Evolutionary conservation across 257 asterid species (phyloP).

Genomic region (Nicotiana obtusifolia): DNA sequence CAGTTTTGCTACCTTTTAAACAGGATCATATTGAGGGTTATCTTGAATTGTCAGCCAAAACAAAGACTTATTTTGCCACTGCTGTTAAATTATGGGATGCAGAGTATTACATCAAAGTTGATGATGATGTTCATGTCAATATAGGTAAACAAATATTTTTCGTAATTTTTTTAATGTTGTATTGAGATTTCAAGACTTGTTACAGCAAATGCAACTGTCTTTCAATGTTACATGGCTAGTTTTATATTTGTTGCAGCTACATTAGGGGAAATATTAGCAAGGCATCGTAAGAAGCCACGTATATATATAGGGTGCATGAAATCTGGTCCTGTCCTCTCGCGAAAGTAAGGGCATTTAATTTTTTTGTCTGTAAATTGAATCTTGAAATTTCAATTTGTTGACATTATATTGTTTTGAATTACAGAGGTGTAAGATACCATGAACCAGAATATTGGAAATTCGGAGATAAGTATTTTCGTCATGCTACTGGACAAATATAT

Average conservation of each 20-base stretch:
- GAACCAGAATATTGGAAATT: conserved; percentile 95
- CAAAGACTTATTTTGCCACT: conserved; percentile 69
- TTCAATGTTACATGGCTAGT: background rate
- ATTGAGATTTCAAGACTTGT: background rate
- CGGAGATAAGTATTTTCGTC: conserved; percentile 94
- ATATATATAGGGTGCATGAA: conserved; percentile 87
- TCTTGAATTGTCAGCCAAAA: conserved; percentile 92
- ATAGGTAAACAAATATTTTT: conserved; percentile 41
- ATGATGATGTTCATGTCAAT: conserved; percentile 90
- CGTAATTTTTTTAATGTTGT: background rate
- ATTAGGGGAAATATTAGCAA: conserved; percentile 71
- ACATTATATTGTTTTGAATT: background rate
- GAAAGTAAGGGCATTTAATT: conserved; percentile 37
- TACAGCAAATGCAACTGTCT: background rate
- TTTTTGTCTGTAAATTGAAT: background rate
- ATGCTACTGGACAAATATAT: conserved; percentile 88
- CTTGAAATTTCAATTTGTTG: background rate
- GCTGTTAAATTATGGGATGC: conserved; percentile 84
- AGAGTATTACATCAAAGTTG: conserved; percentile 86
- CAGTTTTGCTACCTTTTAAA: background rate
- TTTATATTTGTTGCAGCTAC: conserved; percentile 51
- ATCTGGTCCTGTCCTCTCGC: conserved; percentile 92
- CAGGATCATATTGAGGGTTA: conserved; percentile 95
- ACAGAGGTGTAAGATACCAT: conserved; percentile 89
- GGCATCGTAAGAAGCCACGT: conserved; percentile 55